Conservation (phyloP, 495 filamentous ascomycete species). For the Hyphodiscus hymeniophilus region DNA sequence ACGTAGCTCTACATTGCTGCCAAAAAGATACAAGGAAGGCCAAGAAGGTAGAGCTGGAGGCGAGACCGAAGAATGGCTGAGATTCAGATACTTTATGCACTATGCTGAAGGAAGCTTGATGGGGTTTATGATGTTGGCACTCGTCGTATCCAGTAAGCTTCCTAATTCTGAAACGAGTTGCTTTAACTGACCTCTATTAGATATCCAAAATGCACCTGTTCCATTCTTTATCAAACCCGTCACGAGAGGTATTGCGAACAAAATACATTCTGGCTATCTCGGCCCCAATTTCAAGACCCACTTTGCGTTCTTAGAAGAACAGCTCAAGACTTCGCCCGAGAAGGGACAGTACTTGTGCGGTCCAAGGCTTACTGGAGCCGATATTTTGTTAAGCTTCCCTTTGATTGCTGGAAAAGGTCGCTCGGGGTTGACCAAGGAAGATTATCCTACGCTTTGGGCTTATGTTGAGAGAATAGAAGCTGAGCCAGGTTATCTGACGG, state of each 20-base stretch:
- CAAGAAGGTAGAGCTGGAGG: constrained; percentile 48
- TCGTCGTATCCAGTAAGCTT: constrained; percentile 19
- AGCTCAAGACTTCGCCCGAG: constrained; percentile 54
- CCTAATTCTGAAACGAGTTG: not conserved
- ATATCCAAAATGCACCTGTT: constrained; percentile 52
- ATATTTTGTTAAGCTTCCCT: constrained; percentile 74
- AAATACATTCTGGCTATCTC: constrained; percentile 52
- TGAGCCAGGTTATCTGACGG: constrained; percentile 49
- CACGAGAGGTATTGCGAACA: constrained; percentile 51
- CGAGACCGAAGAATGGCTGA: constrained; percentile 69
- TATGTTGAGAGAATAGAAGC: constrained; percentile 57
- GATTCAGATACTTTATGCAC: constrained; percentile 72
- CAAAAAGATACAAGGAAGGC: constrained; percentile 50
- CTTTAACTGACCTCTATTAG: constrained; percentile 2
- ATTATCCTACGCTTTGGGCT: constrained; percentile 48
- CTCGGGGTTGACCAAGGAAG: constrained; percentile 37
- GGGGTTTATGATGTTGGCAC: constrained; percentile 23
- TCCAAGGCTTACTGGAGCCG: constrained; percentile 61
- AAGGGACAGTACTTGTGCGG: constrained; percentile 67
- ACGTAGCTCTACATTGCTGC: constrained; percentile 44
- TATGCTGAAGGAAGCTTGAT: constrained; percentile 78
- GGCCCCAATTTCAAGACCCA: constrained; percentile 55
- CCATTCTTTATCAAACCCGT: constrained; percentile 86
- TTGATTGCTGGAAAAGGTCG: constrained; percentile 44
- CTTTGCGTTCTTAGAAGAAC: constrained; percentile 63